Percentiles rank a stretch among this genome's conserved stretches.
phyloP scores from a whole-genome alignment of 768 basidiomycete species.

The Kwoniella europaea region DNA sequence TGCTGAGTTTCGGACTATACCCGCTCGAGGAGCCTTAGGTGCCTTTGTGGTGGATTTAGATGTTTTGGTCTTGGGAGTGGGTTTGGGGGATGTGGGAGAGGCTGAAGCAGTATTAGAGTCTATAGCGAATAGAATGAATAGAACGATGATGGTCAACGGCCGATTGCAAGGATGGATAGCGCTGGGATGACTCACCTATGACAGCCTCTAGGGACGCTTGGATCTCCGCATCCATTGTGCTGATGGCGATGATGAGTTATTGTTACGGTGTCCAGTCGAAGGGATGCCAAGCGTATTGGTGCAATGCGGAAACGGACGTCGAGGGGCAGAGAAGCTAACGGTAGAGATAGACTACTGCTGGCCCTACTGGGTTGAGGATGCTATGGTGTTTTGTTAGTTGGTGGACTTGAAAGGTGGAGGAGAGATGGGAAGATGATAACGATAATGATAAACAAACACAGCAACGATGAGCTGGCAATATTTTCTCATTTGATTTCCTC shows the following conservation, averaged over 20 bases:
- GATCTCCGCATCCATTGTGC: slow-evolving; percentile 3
- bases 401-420: slow-evolving; percentile 27
- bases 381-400: neutral
- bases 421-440: neutral
- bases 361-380: neutral
- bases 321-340: neutral
- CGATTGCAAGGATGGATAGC: neutral
- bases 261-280: too few species aligned
- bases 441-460: slow-evolving; percentile 11
- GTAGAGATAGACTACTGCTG: too few species aligned
- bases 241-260: too few species aligned
- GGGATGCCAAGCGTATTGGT: too few species aligned
- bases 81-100: neutral
- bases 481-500: too few species aligned
- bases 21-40: neutral
- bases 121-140: too few species aligned
- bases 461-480: slow-evolving; percentile 31
- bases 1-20: slow-evolving; percentile 25
- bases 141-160: neutral
- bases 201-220: slow-evolving; percentile 17
- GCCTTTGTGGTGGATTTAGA: neutral
- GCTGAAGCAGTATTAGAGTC: neutral
- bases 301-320: neutral
- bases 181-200: slow-evolving; percentile 9
- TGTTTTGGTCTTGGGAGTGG: neutral